Evolutionary conservation across 1,284 basidiomycete species (phyloP).

Genomic region (Cryptococcus floricola): DNA sequence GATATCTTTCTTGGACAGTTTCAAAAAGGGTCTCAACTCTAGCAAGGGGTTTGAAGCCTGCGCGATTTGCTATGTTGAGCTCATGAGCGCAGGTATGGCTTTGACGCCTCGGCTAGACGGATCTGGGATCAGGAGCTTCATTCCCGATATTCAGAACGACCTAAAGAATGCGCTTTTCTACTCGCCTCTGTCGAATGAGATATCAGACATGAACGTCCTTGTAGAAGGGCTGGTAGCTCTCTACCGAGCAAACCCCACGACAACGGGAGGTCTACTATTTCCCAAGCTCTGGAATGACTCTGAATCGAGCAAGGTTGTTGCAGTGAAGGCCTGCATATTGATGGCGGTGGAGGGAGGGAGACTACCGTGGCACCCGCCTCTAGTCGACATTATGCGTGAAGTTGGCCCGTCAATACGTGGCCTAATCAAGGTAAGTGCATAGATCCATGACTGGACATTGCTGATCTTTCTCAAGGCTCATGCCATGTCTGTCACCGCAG

Average conservation of each 20-base stretch:
- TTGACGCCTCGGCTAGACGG: slow-evolving; percentile 57
- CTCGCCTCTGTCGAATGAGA: slow-evolving; percentile 41
- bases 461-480: background rate
- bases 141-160: slow-evolving; percentile 67
- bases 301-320: slow-evolving; percentile 74
- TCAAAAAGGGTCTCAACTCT: slow-evolving; percentile 41
- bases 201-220: slow-evolving; percentile 73
- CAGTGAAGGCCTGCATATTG: slow-evolving; percentile 63
- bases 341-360: slow-evolving; percentile 45
- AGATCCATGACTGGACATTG: background rate
- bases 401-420: slow-evolving; percentile 23
- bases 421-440: slow-evolving; percentile 29
- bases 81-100: slow-evolving; percentile 73
- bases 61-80: slow-evolving; percentile 68
- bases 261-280: slow-evolving; percentile 57
- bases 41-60: slow-evolving; percentile 38
- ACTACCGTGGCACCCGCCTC: slow-evolving; percentile 32
- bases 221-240: slow-evolving; percentile 69
- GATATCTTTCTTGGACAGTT: slow-evolving; percentile 48
- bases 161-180: slow-evolving; percentile 56
- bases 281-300: slow-evolving; percentile 67
- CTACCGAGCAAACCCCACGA: slow-evolving; percentile 63
- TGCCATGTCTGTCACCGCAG: background rate
- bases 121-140: slow-evolving; percentile 62
- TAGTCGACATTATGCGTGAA: slow-evolving; percentile 17